phyloP scores from a whole-genome alignment of 2,329 filamentous ascomycete species.

The Sclerotinia spermophila region DNA sequence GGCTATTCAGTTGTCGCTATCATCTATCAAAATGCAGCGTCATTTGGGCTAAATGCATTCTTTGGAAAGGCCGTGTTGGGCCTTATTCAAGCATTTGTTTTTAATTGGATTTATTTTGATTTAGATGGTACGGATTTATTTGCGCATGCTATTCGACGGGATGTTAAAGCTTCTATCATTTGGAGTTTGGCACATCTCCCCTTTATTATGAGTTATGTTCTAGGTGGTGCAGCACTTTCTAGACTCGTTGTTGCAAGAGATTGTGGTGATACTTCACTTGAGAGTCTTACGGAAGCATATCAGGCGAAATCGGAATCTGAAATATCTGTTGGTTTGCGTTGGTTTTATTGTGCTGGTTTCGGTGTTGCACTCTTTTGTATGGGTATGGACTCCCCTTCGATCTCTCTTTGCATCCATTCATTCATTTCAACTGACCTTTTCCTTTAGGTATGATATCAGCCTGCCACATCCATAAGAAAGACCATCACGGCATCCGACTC shows the following conservation, averaged over 20 bases:
- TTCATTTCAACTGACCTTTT: not conserved
- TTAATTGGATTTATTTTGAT: conserved; percentile 64
- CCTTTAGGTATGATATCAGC: conserved; percentile 47
- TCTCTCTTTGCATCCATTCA: not conserved
- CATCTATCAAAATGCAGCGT: conserved; percentile 53
- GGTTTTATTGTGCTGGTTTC: conserved; percentile 63
- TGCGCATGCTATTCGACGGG: conserved; percentile 58
- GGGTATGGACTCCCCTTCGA: conserved; percentile 31
- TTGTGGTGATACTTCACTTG: conserved; percentile 44
- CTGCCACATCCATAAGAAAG: conserved; percentile 53
- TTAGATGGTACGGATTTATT: conserved; percentile 53
- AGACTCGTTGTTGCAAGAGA: conserved; percentile 58
- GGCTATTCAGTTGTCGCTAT: conserved; percentile 61
- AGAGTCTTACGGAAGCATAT: conserved; percentile 51
- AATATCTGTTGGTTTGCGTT: conserved; percentile 52
- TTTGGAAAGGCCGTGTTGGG: conserved; percentile 60
- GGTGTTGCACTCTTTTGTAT: conserved; percentile 53
- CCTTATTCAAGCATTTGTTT: conserved; percentile 54
- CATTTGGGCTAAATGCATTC: conserved; percentile 53
- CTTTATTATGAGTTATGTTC: conserved; percentile 61
- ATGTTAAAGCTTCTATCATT: conserved; percentile 43
- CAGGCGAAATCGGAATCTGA: conserved; percentile 46
- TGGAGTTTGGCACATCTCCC: conserved; percentile 58
- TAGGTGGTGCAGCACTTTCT: conserved; percentile 55
- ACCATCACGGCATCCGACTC: conserved; percentile 40